Evolutionary conservation across 2,329 filamentous ascomycete species (phyloP).

Genomic region (Geosmithia putterillii): DNA sequence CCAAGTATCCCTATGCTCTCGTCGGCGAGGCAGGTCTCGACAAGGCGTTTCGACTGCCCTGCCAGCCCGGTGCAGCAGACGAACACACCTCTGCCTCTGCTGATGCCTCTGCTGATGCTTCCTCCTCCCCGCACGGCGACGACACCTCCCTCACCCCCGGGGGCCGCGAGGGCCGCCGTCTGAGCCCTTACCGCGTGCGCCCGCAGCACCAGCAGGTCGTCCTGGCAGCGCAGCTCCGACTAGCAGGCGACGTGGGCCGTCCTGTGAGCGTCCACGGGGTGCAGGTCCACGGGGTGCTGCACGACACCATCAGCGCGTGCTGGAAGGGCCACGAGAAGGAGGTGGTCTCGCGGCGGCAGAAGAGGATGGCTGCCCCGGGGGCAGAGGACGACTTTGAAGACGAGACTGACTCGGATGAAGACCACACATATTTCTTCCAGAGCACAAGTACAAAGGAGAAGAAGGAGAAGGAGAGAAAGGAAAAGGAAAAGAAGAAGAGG

Average conservation of each 20-base stretch:
- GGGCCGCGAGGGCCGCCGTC: constrained; percentile 53
- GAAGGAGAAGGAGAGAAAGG: constrained; percentile 4
- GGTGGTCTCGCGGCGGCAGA: constrained; percentile 47
- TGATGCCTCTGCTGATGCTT: background rate
- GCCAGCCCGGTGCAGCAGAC: constrained; percentile 33
- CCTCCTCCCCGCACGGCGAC: constrained; percentile 11
- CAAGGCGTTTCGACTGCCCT: constrained; percentile 62
- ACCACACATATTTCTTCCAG: constrained; percentile 2
- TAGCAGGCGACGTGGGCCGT: constrained; percentile 55
- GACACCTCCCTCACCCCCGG: constrained; percentile 45
- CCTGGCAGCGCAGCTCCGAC: constrained; percentile 53
- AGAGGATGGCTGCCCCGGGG: constrained; percentile 31
- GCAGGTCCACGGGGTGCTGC: constrained; percentile 60
- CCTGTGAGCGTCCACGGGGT: constrained; percentile 63
- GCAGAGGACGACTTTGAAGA: constrained; percentile 30
- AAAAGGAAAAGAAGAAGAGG: constrained; percentile 7
- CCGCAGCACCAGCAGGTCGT: constrained; percentile 58
- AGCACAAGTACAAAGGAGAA: constrained; percentile 6
- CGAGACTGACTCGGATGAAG: constrained; percentile 21
- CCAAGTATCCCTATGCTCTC: constrained; percentile 48
- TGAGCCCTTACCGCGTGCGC: constrained; percentile 56
- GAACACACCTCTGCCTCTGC: background rate
- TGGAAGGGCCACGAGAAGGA: constrained; percentile 62
- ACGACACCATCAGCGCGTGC: constrained; percentile 48
- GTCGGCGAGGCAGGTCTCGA: constrained; percentile 72